Percentiles rank a stretch among this genome's conserved stretches.
phyloP scores from a whole-genome alignment of 2,329 filamentous ascomycete genomes.

The Colletotrichum camelliae region DNA sequence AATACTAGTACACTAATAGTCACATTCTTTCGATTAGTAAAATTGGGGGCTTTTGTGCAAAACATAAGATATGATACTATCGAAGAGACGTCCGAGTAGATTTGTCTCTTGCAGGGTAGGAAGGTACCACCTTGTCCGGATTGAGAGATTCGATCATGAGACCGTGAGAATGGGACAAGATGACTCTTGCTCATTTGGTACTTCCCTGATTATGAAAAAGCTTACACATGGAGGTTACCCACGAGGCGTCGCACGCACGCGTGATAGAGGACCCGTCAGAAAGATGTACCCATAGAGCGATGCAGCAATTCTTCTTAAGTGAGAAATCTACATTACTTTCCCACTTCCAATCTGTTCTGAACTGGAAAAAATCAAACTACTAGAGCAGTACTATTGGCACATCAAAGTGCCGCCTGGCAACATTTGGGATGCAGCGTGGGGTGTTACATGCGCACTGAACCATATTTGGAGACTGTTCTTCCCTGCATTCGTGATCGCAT shows the following conservation, averaged over 20 bases:
- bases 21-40: not conserved
- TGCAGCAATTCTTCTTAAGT: not conserved
- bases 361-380: not conserved
- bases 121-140: not conserved
- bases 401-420: not conserved
- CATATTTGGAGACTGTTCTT: not conserved
- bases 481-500: not conserved
- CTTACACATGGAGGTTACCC: too few relatives aligned
- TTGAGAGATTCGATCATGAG: not conserved
- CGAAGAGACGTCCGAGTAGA: too few relatives aligned
- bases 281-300: not conserved
- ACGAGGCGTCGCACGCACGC: not conserved
- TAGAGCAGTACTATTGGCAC: not conserved
- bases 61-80: not conserved
- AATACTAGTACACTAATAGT: not conserved
- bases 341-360: too few relatives aligned
- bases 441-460: not conserved
- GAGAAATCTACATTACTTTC: not conserved
- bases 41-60: fast-evolving
- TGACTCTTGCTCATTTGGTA: too few relatives aligned
- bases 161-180: not conserved
- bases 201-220: too few relatives aligned
- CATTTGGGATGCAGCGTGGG: not conserved
- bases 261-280: not conserved
- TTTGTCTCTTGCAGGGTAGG: not conserved